Conservation (phyloP, 371 early-diverging fungal genomes). For the Rhizomucor miehei region DNA sequence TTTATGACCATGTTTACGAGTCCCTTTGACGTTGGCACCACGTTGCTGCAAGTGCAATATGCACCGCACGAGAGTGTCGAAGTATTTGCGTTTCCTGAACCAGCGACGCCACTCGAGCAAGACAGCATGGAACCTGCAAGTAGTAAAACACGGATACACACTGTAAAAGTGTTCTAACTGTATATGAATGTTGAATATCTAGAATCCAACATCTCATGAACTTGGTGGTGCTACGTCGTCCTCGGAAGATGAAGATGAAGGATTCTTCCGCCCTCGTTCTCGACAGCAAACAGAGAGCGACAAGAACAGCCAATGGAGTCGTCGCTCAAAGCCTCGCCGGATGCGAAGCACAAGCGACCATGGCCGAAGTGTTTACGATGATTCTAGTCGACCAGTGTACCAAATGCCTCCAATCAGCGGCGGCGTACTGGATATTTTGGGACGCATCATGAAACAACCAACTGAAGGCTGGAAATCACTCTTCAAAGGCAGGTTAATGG, state of each 20-base stretch:
- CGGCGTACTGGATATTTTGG: slow-evolving; percentile 54
- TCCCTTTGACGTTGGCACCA: slow-evolving; percentile 77
- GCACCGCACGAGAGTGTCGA: slow-evolving; percentile 57
- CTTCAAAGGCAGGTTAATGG: slow-evolving; percentile 54
- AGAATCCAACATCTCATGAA: no score
- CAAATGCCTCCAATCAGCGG: slow-evolving; percentile 61
- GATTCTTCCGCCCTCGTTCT: slow-evolving; percentile 3
- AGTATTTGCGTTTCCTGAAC: slow-evolving; percentile 25
- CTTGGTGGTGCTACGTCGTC: slow-evolving; percentile 1
- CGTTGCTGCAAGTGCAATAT: slow-evolving; percentile 79
- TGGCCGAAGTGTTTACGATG: slow-evolving; percentile 55
- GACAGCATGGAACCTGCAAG: not conserved
- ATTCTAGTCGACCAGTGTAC: slow-evolving; percentile 52
- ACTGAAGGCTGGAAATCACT: slow-evolving; percentile 64
- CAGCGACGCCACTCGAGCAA: slow-evolving; percentile 8
- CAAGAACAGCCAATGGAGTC: slow-evolving; percentile 29
- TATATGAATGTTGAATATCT: no score
- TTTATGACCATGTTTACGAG: slow-evolving; percentile 61
- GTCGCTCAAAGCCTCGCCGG: slow-evolving; percentile 19
- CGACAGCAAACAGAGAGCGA: slow-evolving; percentile 13
- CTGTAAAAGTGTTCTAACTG: no score
- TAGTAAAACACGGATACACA: not conserved
- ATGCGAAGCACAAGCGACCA: slow-evolving; percentile 13
- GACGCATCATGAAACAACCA: slow-evolving; percentile 50
- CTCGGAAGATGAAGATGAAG: slow-evolving; percentile 9